Base-by-base conservation (phyloP, 805 yeast species). In the Dipodascopsis uninucleata region DNA sequence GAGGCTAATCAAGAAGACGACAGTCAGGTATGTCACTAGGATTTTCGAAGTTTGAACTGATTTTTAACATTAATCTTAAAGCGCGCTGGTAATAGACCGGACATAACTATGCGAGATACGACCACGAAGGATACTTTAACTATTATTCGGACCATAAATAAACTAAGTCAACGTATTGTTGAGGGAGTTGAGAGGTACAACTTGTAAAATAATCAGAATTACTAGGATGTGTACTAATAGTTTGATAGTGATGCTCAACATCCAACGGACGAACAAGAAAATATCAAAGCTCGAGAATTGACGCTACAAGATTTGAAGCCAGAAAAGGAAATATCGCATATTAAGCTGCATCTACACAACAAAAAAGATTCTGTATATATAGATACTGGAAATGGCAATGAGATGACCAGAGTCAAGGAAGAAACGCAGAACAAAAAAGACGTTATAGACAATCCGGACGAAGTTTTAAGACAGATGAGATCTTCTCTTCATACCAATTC, bases 121-220 rank as follows among this genome's bases (percentile, higher is more conserved):
- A 71, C 31, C 75, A 75, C 36, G 77, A 75, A 73, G 25, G 95
- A 85, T 53, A 77, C 88, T 56, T 73, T 85, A 14, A 78, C 83
- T 14, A 79, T 88, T 16, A 72, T 93, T 69, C 75, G 83, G 55
- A 86, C 95, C 51, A 88, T 90, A 93, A 90, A 90, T 66, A 76
- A 88, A 48, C 69, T 90, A 38, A 82, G 94, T 60, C 79, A 85
- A 46, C 78, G 88, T 54, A 82, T 90, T 83, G 77, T 90, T 52
- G 71, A 41, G 5, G 45, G 39, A 17, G 52, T 50, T 2, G 35
- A 41, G 31, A 36, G 25, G 45, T 45, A 44, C 14, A 2, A 9
- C 1, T 14, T 23, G 18, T 22, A 23, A 18, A 72, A 70, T 45
- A 66, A 69, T 43, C 63, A n/a, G n/a, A n/a, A n/a, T 67, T 50